Evolutionary conservation across 345 rosid genomes (phyloP), one percentile per base, ranked within the genome.

Genomic region (Geranium rotundifolium): DNA sequence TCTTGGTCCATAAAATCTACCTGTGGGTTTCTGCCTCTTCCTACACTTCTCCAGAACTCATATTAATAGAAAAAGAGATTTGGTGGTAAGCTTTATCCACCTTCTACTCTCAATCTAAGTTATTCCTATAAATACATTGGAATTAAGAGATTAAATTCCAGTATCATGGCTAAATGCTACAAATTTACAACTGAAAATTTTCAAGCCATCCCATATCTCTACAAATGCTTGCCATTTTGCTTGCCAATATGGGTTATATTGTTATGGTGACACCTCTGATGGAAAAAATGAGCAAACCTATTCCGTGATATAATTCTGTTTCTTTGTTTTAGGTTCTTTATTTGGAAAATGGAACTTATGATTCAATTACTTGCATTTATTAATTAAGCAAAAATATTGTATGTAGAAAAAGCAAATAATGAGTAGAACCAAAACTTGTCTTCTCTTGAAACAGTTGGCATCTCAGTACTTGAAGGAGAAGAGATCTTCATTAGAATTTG

Each of bases 391-490:
- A 46, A 2, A 46, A 46, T 46, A 46, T 46, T 46, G 52, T 23
- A 23, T 23, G 27, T 23, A 23, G 27, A 23, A 23, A 23, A 23
- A 23, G 27, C 27, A 23, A 23, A 23, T 23, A 23, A 23, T 23
- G 27, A 46, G 3, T 46, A 16, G 52, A 46, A 46, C 52, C 15
- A 46, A 46, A 46, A 41, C 41, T 64, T 52, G 50, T 67, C 71
- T 67, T 41, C 59, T 78, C 63, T 73, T 65, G 58, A 70, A 71
- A 74, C 89, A 92, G 98, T 75, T 80, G 73, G 88, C 97, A 62
- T 91, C 91, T 63, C 80, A 76, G 57, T 83, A 79, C 79, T 76
- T 92, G 77, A 82, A 84, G 80, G 86, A 83, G 77, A 89, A 85
- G 84, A 81, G 73, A 73, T 72, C 79, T 63, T 80, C 86, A 57